Conservation (phyloP, 768 basidiomycete genomes). For the button mushroom (Agaricus bisporus) region DNA sequence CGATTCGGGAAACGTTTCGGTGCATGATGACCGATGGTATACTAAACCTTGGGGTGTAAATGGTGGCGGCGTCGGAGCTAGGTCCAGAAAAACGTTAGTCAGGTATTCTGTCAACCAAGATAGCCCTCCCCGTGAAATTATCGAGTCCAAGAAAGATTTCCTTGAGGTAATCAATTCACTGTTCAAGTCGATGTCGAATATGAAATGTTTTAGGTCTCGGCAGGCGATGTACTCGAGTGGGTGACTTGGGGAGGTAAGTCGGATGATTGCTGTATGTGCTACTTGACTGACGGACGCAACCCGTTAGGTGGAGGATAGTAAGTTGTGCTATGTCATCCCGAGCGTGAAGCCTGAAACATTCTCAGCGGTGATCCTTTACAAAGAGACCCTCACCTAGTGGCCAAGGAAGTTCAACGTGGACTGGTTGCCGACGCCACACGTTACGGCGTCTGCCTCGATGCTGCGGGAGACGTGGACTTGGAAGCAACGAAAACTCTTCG, state of each 20-base stretch:
- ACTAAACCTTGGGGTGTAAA: constrained; percentile 30
- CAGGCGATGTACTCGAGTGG: constrained; percentile 23
- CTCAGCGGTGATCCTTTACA: constrained; percentile 17
- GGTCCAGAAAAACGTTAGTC: constrained; percentile 21
- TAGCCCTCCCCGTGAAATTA: constrained; percentile 17
- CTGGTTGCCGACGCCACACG: constrained; percentile 18
- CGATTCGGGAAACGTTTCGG: constrained; percentile 21
- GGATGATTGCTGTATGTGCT: background rate
- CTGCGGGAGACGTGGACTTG: constrained; percentile 15
- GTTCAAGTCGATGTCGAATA: background rate
- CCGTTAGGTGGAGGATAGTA: constrained; percentile 7
- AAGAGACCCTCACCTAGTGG: constrained; percentile 21
- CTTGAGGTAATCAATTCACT: constrained; percentile 12
- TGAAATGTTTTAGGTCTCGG: constrained; percentile 7
- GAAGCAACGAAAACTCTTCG: constrained; percentile 15
- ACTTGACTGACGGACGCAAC: background rate
- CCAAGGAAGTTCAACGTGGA: constrained; percentile 20
- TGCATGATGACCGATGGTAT: constrained; percentile 27
- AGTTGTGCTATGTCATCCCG: background rate
- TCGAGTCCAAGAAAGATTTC: constrained; percentile 22
- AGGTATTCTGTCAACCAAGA: constrained; percentile 14
- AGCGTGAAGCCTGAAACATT: background rate
- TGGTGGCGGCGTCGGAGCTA: constrained; percentile 21
- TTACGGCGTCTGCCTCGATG: constrained; percentile 20
- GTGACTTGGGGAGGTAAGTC: constrained; percentile 23